Conservation (phyloP, 352 stramenopile genomes). For the Phytophthora sp. region DNA sequence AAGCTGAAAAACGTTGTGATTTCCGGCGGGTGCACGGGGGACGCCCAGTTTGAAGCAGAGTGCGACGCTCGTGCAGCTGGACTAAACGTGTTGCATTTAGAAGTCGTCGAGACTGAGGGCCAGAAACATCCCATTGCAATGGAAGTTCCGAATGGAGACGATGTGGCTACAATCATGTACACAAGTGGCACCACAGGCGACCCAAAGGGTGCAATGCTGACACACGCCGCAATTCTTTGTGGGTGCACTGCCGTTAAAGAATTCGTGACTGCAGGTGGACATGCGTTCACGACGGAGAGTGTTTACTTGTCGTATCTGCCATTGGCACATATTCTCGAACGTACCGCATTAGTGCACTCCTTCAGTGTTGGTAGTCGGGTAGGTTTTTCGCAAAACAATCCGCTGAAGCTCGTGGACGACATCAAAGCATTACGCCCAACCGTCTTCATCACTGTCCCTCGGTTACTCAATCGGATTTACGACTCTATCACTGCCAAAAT, state of each 20-base stretch:
- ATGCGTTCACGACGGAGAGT: slow-evolving; percentile 56
- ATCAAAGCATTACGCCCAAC: slow-evolving; percentile 91
- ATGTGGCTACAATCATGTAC: slow-evolving; percentile 95
- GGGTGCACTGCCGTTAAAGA: slow-evolving; percentile 40
- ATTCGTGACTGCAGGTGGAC: slow-evolving; percentile 34
- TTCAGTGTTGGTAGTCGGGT: slow-evolving; percentile 84
- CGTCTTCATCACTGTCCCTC: slow-evolving; percentile 92
- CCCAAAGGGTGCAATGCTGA: slow-evolving; percentile 96
- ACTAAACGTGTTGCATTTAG: slow-evolving; percentile 49
- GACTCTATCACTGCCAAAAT: slow-evolving; percentile 91
- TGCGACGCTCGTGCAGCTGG: slow-evolving; percentile 36
- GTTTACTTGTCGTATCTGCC: slow-evolving; percentile 96
- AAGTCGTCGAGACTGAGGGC: slow-evolving; percentile 49
- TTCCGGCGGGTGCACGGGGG: slow-evolving; percentile 32
- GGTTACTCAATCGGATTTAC: slow-evolving; percentile 97
- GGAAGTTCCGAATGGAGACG: slow-evolving; percentile 47
- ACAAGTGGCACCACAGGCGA: slow-evolving; percentile 96
- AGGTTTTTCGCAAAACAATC: slow-evolving; percentile 94
- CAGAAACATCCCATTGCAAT: slow-evolving; percentile 33
- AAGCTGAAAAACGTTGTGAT: slow-evolving; percentile 57
- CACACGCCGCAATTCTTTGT: slow-evolving; percentile 74
- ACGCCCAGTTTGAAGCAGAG: slow-evolving; percentile 46
- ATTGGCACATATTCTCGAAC: slow-evolving; percentile 96
- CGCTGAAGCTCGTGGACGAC: slow-evolving; percentile 92
- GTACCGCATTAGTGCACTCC: slow-evolving; percentile 58